A percentile compares a stretch with the other conserved stretches of the same genome.
Conservation (phyloP, 2,329 filamentous ascomycete genomes). For the Berkeleyomyces basicola region DNA sequence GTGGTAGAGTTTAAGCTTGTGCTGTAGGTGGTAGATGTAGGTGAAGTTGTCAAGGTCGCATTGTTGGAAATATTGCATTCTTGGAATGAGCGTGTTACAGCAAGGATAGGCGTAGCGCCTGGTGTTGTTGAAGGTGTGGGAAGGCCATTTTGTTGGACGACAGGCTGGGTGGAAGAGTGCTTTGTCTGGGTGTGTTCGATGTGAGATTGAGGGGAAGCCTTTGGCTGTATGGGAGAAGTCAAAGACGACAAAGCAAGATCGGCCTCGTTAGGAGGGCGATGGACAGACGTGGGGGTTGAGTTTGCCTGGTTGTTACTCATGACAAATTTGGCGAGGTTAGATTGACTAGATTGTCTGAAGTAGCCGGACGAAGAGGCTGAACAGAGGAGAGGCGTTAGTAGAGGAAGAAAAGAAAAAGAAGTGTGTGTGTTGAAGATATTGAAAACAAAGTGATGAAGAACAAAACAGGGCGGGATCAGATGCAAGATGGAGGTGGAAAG, state of each 20-base stretch:
- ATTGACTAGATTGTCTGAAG: slow-evolving; percentile 25
- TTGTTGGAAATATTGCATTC: slow-evolving; percentile 18
- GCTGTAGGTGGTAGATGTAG: slow-evolving; percentile 26
- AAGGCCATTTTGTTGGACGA: slow-evolving; percentile 21
- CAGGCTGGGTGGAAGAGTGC: slow-evolving; percentile 21
- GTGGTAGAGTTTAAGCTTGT: slow-evolving; percentile 19
- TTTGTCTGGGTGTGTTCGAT: slow-evolving; percentile 21
- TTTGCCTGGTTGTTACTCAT: slow-evolving; percentile 25
- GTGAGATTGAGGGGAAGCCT: slow-evolving; percentile 12
- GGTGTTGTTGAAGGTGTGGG: slow-evolving; percentile 17
- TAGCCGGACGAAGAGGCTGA: slow-evolving; percentile 5
- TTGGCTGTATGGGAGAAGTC: neutral
- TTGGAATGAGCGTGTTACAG: slow-evolving; percentile 18
- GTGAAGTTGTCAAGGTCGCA: slow-evolving; percentile 18
- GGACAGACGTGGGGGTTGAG: slow-evolving; percentile 16
- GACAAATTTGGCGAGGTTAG: slow-evolving; percentile 28
- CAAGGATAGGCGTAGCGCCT: slow-evolving; percentile 14
- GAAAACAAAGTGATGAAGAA: neutral
- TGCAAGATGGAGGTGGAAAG: neutral
- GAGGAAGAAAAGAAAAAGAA: neutral
- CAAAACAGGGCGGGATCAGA: neutral
- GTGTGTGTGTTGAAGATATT: neutral
- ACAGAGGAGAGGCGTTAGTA: neutral
- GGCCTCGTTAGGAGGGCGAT: slow-evolving; percentile 17
- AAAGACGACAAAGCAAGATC: neutral